Evolutionary conservation across 164 flowering plant species (phyloP), one percentile per base, ranked within the genome.

Genomic region (Akebia trifoliata): DNA sequence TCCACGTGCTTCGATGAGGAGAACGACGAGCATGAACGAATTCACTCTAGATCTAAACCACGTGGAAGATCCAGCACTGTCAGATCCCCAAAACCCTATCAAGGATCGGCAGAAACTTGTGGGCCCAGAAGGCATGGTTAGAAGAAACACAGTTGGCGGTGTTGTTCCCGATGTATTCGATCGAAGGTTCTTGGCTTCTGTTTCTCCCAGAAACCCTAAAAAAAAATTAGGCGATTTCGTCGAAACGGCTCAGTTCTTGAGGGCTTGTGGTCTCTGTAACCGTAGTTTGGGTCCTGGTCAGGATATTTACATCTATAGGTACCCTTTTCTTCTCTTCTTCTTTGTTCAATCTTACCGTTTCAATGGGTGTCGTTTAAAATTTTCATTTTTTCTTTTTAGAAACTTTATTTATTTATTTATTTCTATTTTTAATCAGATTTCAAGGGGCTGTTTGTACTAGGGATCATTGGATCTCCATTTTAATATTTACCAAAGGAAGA

Each of bases 301-400:
- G 4, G 91, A 85, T 54, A 85, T 85, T 42, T 85, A 74, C 67
- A 85, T 85, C 84, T 85, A 85, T 38, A 81, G 78, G 87, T 82
- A 59, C 26, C 4, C 49, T 14, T 15, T 34, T 53, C 43, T 30
- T 31, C 11, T 51, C 30, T 45, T 22, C 7, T 34, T 31, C 24
- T 1, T 25, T 17, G 34, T 28, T 15, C 1, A 4, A 14, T 7
- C 14, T 9, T 38, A 34, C 9, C 6, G 36, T 48, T 25, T 12
- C 18, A 25, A 10, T 48, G 8, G 9, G n/a, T 34, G n/a, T n/a
- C n/a, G n/a, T 21, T 20, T 8, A 8, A 7, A 10, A 49, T 28
- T 29, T 15, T 2, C 0, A n/a, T 49, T 29, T 38, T 22, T 20
- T 43, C 5, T 4, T 18, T 18, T 18, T 43, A 18, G 47, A 25